Base-by-base conservation (phyloP, 257 asterid species). In the Perilla frutescens region DNA sequence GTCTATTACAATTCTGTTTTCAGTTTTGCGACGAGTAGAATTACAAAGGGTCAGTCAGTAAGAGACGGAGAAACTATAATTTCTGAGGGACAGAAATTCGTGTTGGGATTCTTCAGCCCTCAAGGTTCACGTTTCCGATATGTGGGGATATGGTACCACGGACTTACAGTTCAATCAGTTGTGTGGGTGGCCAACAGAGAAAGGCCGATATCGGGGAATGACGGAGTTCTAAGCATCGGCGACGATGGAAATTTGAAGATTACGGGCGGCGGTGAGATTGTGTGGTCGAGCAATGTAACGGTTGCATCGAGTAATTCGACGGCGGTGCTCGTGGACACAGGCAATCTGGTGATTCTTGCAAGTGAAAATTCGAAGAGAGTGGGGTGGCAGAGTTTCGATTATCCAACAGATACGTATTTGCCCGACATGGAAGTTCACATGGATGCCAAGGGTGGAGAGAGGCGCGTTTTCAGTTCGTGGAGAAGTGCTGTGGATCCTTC, bases 171-270 rank as follows among this genome's bases (percentile, higher is more conserved):
- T 8, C 77, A 80, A 50, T 55, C 93, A 4, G 73, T 87, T 6
- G 87, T 87, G 5, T 92, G 98, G 98, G 96, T 89, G 14, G 98
- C 97, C 4, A 92, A 92, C 41, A 78, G 90, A 45, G 81, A 81
- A n/a, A 81, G 29, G 0, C 97, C 97, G 1, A 71, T 92, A 4
- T 57, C 83, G 0, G 94, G 88, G 13, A 66, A 66, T 8, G 80
- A 48, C 3, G 95, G 97, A 8, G 78, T 57, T 47, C 44, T 89
- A 32, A 45, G 79, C 3, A 55, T 90, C 8, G 76, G 50, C 4
- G 32, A 34, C 1, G 75, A 73, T 15, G 92, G 93, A 8, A 86
- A 85, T 66, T 80, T 92, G 43, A 66, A 67, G 1, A 67, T 92
- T 60, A 48, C 63, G 31, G 81, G 82, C 13, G 51, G 67, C 47